These are phyloP conservation scores for Uncinocarpus reesii DNA, from an alignment of 2,329 filamentous ascomycete genomes.

Conservation along the genomic window DNA sequence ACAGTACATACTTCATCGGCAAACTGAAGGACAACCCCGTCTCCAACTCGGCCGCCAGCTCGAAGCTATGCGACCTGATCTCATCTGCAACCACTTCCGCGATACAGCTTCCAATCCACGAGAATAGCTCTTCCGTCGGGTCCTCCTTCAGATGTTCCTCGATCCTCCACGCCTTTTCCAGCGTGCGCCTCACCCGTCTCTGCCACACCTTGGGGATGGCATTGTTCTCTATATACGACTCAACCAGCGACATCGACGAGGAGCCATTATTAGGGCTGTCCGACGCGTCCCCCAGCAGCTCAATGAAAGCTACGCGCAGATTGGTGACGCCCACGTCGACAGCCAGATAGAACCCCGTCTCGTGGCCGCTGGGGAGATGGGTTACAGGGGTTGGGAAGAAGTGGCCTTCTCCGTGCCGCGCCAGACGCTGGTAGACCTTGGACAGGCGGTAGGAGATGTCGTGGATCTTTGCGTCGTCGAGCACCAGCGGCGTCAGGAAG, in stretches of 20 bases:
- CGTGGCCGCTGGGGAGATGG: conserved; percentile 37
- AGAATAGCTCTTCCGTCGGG: conserved; percentile 58
- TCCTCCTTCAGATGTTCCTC: conserved; percentile 61
- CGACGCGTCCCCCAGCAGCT: conserved; percentile 32
- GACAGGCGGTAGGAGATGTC: conserved; percentile 30
- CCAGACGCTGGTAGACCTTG: conserved; percentile 29
- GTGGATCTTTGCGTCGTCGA: conserved; percentile 23
- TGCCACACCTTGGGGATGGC: conserved; percentile 24
- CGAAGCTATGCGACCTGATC: conserved; percentile 24
- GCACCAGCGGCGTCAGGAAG: conserved; percentile 11
- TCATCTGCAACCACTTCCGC: conserved; percentile 55
- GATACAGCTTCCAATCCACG: conserved; percentile 65
- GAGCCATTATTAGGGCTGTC: neutral
- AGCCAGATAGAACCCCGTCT: conserved; percentile 44
- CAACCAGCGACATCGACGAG: neutral
- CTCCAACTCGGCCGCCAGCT: conserved; percentile 26
- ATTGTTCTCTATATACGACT: neutral
- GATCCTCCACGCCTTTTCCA: conserved; percentile 67
- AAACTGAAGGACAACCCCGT: conserved; percentile 38
- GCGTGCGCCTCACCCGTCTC: conserved; percentile 46
- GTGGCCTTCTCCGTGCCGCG: conserved; percentile 31
- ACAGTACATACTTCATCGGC: conserved; percentile 30
- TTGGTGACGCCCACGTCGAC: conserved; percentile 46
- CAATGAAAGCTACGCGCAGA: conserved; percentile 44
- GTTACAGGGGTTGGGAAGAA: conserved; percentile 37